Conservation (phyloP, 306 rosid species). For the Gynostemma pentaphyllum region DNA sequence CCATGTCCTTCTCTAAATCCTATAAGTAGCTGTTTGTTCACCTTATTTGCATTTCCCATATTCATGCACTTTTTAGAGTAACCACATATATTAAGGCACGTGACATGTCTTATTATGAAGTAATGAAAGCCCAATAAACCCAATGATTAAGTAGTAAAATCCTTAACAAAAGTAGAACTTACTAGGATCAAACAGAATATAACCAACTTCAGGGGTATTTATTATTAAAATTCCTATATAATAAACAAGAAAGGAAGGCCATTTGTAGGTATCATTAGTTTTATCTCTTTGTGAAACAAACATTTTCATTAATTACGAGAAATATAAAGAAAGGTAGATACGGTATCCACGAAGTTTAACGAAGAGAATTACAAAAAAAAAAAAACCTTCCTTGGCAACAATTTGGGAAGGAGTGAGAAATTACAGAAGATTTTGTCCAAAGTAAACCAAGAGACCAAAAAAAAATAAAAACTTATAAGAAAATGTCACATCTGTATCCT, state of each 20-base stretch:
- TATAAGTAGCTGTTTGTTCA: background rate
- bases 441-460: background rate
- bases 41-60: background rate
- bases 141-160: background rate
- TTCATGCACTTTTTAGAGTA: slow-evolving; percentile 1
- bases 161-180: background rate
- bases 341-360: background rate
- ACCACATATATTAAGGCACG: background rate
- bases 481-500: too few relatives aligned
- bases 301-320: too few relatives aligned
- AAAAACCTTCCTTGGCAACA: background rate
- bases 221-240: background rate
- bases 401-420: too few relatives aligned
- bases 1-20: background rate
- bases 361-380: background rate
- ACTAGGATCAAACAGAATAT: background rate
- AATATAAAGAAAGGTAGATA: background rate
- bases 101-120: background rate
- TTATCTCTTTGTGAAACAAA: background rate
- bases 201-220: background rate
- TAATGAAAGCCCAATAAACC: background rate
- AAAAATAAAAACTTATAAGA: too few relatives aligned
- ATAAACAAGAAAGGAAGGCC: background rate
- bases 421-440: too few relatives aligned
- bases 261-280: background rate